Base-by-base conservation (phyloP, 139 green algal genomes). In the Tetraselmis striata region DNA sequence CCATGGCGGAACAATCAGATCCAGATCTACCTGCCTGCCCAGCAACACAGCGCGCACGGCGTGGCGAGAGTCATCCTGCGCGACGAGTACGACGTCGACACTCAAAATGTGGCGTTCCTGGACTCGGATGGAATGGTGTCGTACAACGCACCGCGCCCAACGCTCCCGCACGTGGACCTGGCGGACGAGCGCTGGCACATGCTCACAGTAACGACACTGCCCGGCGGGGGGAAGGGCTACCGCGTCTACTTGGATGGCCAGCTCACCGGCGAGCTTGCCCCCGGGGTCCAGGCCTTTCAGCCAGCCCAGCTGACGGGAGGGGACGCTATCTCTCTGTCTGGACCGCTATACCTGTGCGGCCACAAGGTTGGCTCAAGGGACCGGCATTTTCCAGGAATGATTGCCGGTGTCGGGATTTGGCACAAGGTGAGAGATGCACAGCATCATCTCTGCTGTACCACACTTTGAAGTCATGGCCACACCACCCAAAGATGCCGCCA, bases 181-280 rank as follows among this genome's bases (percentile, higher is more conserved):
- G 77, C 78, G 74, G 89, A 92, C 77, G 87, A 85, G 2, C 27
- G 79, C 28, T 95, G 92, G 91, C 91, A 95, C 83, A 93, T 94
- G 87, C 24, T 92, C 29, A 92, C 87, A 1, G 32, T 95, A 23
- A 85, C 90, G 30, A 87, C 86, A n/a, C 30, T 85, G 58, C 78
- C 86, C 2, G 58, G n/a, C n/a, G 81, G 82, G 0, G 59, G 29
- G 28, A 78, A 79, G 18, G 90, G 83, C 1, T 88, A 85, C 85
- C 25, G 77, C 1, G 76, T 92, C 25, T 92, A 86, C 67, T 27
- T 91, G 26, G 85, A 93, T 32, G 89, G 89, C 11, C 5, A 75
- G 31, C 82, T 90, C 11, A 67, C 45, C 11, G 45, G 45, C 18
- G 45, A 67, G 45, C 45, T 67, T 5, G 45, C 45, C 18, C 45